Evolutionary conservation across 306 rosid species (phyloP), one percentile per base, ranked within the genome.

Genomic region (Crataegus laevigata): DNA sequence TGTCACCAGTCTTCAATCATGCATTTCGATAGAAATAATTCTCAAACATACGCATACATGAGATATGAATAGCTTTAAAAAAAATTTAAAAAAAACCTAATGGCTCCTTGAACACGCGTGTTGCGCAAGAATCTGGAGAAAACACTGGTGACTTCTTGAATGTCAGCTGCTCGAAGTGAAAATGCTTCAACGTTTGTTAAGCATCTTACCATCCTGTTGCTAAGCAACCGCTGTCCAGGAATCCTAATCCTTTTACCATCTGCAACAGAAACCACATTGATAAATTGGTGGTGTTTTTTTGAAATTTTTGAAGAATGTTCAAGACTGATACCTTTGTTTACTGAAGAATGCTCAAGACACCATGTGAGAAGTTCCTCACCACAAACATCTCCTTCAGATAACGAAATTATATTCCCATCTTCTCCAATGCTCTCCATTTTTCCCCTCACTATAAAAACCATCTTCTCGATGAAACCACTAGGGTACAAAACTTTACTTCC

Each of bases 301-400:
- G 19, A n/a, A 34, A 34, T 80, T 66, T 83, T 81, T 6, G 91
- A 91, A 80, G 89, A 75, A 84, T 87, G 96, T 80, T 91, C 97
- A 15, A 47, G 73, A 75, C 8, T 30, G 25, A 57, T 85, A 93
- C 98, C 96, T 90, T 45, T 88, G 88, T 77, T 83, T 66, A 85
- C 82, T 5, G 92, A 91, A 80, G 89, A 75, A 84, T 87, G 94
- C 80, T 91, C 97, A 12, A 94, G 94, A 83, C 89, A 90, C 96
- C 97, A 89, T 72, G 91, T 70, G 22, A 94, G 90, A 72, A 91
- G 96, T 72, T 94, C 98, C 83, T 94, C 98, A 11, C 98, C 98
- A 54, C 97, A 94, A 36, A 78, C 94, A 73, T 88, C 91, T 24
- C 97, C 96, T 82, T 88, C 98, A 25, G 82, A 78, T 73, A 94